Evolutionary conservation across 2,329 filamentous ascomycete genomes (phyloP), one percentile per base, ranked within the genome.

Genomic region (Waltergamsia citrina): DNA sequence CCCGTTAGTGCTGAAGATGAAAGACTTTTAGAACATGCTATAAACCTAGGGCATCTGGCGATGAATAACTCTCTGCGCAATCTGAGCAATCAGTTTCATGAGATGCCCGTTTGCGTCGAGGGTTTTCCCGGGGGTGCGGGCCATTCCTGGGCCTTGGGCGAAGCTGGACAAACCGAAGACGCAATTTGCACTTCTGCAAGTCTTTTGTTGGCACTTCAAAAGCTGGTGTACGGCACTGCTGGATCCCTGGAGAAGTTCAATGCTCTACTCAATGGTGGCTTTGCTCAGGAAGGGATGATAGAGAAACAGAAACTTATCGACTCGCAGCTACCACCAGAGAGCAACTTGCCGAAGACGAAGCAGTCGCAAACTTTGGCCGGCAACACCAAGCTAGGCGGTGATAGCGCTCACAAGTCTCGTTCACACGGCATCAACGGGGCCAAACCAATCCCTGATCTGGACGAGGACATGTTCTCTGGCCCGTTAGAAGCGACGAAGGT

Each of bases 101-200:
- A 94, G 50, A 69, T 95, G 38, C 86, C 86, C 0, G 55, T 94
- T 9, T 82, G 78, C 38, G 58, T 94, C 3, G 51, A 73, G 3
- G 59, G 73, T 14, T 86, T 90, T 49, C 81, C 85, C 0, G 62
- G 64, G 9, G 65, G 69, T 1, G 68, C 70, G 4, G 70, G 71
- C 3, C 53, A 62, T 12, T 64, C 70, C 4, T 94, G 87, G 81
- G 76, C 83, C 1, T 68, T 94, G 20, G 66, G 76, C 40, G 54
- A 62, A 7, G 4, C 11, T 5, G 24, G 26, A n/a, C 19, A 7
- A 50, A n/a, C 15, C 4, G 12, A 21, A 16, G 18, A 27, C 16
- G 12, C 16, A 8, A 55, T 68, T 16, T 69, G 62, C 38, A 72
- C 65, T 11, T 63, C 67, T 19, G 56, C 69, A 5, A 63, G 60